These are phyloP conservation scores for Neurospora sp. DNA, from an alignment of 495 filamentous ascomycete species.

Conservation along the genomic window DNA sequence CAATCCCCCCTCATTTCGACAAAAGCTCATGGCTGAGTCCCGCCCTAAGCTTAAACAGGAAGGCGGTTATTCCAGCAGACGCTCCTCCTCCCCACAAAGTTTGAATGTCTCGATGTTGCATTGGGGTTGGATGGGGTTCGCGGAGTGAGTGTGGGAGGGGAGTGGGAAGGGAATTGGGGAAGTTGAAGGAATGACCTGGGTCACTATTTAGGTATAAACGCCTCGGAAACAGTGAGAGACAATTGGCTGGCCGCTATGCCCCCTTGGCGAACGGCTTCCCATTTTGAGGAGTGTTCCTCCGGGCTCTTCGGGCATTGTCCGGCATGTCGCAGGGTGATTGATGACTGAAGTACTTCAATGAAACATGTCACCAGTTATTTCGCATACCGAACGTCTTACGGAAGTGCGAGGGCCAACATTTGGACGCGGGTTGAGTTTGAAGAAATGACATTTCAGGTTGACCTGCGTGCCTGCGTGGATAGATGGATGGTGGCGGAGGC, in stretches of 20 bases:
- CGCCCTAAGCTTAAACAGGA: not conserved
- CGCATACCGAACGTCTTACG: not conserved
- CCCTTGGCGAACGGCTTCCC: not conserved
- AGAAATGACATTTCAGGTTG: not conserved
- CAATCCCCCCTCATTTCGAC: not conserved
- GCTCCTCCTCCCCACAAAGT: not conserved
- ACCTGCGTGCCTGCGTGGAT: not conserved
- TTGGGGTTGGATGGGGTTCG: not conserved
- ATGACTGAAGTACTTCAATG: not conserved
- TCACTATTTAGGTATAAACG: not conserved
- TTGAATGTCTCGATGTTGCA: not conserved
- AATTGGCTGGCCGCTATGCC: not conserved
- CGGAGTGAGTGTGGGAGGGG: not conserved
- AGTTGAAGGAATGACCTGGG: not conserved
- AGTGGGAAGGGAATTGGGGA: not conserved
- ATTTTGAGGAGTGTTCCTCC: not conserved
- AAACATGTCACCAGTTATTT: not conserved
- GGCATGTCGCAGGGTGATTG: not conserved
- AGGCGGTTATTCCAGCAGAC: not conserved
- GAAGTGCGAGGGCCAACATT: not conserved
- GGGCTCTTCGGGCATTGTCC: not conserved
- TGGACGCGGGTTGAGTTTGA: not conserved
- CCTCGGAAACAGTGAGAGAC: not conserved
- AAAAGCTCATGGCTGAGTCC: not conserved
- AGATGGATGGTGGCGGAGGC: not conserved